phyloP scores from a whole-genome alignment of 192 early-diverging fungal species.

The Borealophlyctis nickersoniae region DNA sequence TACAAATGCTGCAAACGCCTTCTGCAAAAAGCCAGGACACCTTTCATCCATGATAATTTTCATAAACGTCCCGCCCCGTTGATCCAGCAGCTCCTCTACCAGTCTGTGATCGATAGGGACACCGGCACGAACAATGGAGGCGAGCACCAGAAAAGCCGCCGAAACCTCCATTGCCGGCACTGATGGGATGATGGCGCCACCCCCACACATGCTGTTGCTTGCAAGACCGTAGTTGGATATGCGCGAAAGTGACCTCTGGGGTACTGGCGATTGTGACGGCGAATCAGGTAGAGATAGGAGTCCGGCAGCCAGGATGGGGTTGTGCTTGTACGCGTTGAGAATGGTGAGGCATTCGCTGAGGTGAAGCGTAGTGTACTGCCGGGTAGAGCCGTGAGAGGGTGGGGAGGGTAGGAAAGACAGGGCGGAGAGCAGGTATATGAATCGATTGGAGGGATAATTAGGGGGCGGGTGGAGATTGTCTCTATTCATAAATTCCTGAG shows the following conservation, averaged over 20 bases:
- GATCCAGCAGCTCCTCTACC: too few relatives aligned
- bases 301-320: too few relatives aligned
- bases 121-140: conserved; percentile 2
- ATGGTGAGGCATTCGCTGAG: conserved; percentile 44
- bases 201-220: too few relatives aligned
- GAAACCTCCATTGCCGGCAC: conserved; percentile 32
- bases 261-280: too few relatives aligned
- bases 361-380: conserved; percentile 32
- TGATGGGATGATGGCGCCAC: background rate
- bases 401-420: background rate
- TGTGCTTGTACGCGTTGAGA: conserved; percentile 33
- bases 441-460: conserved; percentile 18
- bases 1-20: conserved; percentile 35
- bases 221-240: too few relatives aligned
- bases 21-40: conserved; percentile 29
- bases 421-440: conserved; percentile 28
- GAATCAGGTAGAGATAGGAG: too few relatives aligned
- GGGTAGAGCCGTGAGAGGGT: conserved; percentile 6
- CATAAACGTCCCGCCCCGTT: too few relatives aligned
- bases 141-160: conserved; percentile 33
- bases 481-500: background rate
- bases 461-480: background rate
- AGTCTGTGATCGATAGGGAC: too few relatives aligned
- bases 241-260: too few relatives aligned
- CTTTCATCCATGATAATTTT: conserved; percentile 10